These are phyloP conservation scores for Orbilia ellipsospora DNA, from an alignment of 2,329 filamentous ascomycete genomes.

Conservation along the genomic window DNA sequence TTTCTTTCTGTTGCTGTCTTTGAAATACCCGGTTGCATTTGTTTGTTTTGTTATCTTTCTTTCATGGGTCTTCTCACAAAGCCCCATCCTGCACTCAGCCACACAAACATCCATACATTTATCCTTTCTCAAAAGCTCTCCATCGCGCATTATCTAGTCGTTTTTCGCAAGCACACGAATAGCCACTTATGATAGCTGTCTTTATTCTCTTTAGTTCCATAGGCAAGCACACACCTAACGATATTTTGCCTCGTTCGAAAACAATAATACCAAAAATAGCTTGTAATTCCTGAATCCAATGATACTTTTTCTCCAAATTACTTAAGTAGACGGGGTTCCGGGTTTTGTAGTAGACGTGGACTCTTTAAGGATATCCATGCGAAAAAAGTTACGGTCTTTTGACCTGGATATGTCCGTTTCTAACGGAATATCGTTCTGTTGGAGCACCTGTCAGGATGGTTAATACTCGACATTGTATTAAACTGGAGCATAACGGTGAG, in stretches of 20 bases:
- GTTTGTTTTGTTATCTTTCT: constrained; percentile 4
- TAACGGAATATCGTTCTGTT: too few relatives aligned
- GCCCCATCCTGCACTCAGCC: neutral
- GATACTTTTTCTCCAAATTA: too few relatives aligned
- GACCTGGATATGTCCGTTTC: too few relatives aligned
- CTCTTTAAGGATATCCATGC: too few relatives aligned
- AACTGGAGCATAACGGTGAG: too few relatives aligned
- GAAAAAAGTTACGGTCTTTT: too few relatives aligned
- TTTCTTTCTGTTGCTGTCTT: constrained; percentile 2
- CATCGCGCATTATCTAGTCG: neutral
- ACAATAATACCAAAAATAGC: neutral
- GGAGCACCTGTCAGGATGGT: too few relatives aligned
- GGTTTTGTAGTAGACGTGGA: too few relatives aligned
- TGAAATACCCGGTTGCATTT: constrained; percentile 45
- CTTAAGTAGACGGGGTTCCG: too few relatives aligned
- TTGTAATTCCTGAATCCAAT: too few relatives aligned
- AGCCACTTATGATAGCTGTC: constrained; percentile 1
- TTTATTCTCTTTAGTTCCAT: neutral
- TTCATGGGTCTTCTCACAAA: neutral
- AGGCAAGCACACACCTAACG: neutral
- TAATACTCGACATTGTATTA: too few relatives aligned
- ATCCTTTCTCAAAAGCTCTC: constrained; percentile 6
- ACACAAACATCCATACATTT: constrained; percentile 1
- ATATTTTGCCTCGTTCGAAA: neutral
- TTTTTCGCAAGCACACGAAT: constrained; percentile 2